phyloP scores from a whole-genome alignment of 1,139 yeast species.

The Hansenula sp. region DNA sequence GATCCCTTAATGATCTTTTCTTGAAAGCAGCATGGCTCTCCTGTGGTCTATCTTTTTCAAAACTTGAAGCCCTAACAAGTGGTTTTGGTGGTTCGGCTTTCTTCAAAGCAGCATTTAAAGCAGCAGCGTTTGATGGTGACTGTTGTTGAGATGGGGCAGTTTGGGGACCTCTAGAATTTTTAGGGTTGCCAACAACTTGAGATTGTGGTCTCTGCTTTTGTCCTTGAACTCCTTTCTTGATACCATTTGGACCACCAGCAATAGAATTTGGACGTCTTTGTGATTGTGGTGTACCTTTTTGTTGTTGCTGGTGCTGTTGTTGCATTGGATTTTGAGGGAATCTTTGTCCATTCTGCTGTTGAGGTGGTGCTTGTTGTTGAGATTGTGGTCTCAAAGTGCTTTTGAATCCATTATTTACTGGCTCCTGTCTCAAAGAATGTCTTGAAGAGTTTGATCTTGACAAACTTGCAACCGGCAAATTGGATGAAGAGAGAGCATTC shows the following conservation, averaged over 20 bases:
- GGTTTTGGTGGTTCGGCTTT: constrained; percentile 38
- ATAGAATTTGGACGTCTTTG: not conserved
- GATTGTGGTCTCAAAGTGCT: not conserved
- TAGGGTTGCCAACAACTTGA: not conserved
- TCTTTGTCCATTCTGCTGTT: not conserved
- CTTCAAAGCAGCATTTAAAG: constrained; percentile 44
- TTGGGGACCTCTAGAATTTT: not conserved
- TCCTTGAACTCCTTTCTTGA: not conserved
- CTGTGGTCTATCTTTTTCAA: constrained; percentile 38
- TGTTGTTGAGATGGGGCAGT: constrained; percentile 4
- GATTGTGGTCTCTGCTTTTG: not conserved
- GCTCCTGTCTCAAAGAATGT: constrained; percentile 3
- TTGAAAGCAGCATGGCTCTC: constrained; percentile 31
- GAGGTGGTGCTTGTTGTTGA: not conserved
- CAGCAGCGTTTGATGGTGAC: constrained; percentile 41
- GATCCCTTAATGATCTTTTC: constrained; percentile 32
- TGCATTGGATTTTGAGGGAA: not conserved
- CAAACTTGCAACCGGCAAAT: constrained; percentile 7
- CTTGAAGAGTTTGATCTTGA: constrained; percentile 6
- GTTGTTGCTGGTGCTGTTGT: not conserved
- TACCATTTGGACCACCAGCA: not conserved
- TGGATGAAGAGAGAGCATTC: constrained; percentile 53
- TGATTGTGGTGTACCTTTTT: not conserved
- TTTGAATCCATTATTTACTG: constrained; percentile 1
- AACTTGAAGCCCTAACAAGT: constrained; percentile 48